phyloP scores from a whole-genome alignment of 176 grass and related monocot genomes.

The Calamus simplicifolius region DNA sequence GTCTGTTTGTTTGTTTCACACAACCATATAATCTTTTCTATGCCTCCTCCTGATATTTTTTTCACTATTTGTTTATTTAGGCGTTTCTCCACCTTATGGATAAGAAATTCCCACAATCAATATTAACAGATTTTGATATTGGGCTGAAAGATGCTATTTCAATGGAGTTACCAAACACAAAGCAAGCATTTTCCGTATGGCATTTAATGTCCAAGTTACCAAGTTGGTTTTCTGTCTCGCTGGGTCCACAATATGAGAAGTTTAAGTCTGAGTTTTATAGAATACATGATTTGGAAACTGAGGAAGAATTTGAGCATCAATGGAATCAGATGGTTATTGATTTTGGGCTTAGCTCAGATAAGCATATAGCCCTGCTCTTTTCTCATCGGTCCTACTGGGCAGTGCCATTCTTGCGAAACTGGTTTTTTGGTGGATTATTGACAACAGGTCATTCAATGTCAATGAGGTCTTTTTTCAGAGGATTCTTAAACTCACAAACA shows the following conservation, averaged over 20 bases:
- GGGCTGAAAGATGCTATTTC: constrained; percentile 26
- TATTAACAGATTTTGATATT: constrained; percentile 31
- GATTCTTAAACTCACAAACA: constrained; percentile 32
- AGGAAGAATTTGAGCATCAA: constrained; percentile 30
- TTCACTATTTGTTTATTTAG: constrained; percentile 6
- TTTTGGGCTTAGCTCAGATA: constrained; percentile 37
- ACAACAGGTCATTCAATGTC: constrained; percentile 10
- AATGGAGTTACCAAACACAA: constrained; percentile 28
- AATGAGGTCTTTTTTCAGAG: constrained; percentile 35
- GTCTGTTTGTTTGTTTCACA: too few species aligned
- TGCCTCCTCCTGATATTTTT: neutral
- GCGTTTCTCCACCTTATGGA: constrained; percentile 43
- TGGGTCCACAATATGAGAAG: constrained; percentile 30
- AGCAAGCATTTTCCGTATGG: constrained; percentile 32
- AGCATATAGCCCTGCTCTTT: constrained; percentile 29
- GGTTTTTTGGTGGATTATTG: constrained; percentile 41
- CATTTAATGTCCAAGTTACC: constrained; percentile 31
- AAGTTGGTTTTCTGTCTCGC: constrained; percentile 31
- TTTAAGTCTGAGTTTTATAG: constrained; percentile 31
- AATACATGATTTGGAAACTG: constrained; percentile 25
- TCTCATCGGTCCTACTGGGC: constrained; percentile 27
- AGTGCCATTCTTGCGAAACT: constrained; percentile 26
- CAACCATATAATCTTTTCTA: too few species aligned
- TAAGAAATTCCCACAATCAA: constrained; percentile 35
- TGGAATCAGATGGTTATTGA: constrained; percentile 36